phyloP scores from a whole-genome alignment of 371 early-diverging fungal genomes.

The Mucor plumbeus region DNA sequence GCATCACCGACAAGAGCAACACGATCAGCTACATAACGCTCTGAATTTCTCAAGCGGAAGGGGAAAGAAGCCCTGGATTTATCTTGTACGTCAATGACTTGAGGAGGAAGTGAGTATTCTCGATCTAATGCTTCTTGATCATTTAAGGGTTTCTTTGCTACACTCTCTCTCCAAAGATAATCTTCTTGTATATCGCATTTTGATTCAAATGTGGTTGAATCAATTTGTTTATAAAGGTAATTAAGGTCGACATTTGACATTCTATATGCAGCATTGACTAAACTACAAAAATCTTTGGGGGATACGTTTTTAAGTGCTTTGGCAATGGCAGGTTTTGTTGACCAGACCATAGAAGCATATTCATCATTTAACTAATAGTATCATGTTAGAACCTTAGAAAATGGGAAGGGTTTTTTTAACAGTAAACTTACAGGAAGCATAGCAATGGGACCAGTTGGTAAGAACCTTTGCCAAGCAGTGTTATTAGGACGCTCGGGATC shows the following conservation, averaged over 20 bases:
- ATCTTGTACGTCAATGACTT: slow-evolving; percentile 66
- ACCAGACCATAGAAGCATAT: slow-evolving; percentile 92
- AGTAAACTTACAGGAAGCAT: slow-evolving; percentile 78
- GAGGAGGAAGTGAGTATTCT: slow-evolving; percentile 62
- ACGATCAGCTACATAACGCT: slow-evolving; percentile 76
- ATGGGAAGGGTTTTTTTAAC: background rate
- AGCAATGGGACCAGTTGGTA: slow-evolving; percentile 94
- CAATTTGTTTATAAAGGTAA: slow-evolving; percentile 68
- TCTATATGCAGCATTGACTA: slow-evolving; percentile 86
- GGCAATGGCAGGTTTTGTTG: slow-evolving; percentile 71
- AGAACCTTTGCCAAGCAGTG: slow-evolving; percentile 93
- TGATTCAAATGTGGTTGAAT: slow-evolving; percentile 39
- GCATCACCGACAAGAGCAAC: slow-evolving; percentile 94
- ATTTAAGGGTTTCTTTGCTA: slow-evolving; percentile 38
- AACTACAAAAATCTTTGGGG: slow-evolving; percentile 61
- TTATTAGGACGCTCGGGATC: slow-evolving; percentile 52
- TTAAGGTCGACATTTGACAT: slow-evolving; percentile 75
- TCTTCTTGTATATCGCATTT: slow-evolving; percentile 62
- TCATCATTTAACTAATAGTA: slow-evolving; percentile 53
- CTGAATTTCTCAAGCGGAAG: slow-evolving; percentile 79
- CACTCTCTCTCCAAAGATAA: slow-evolving; percentile 68
- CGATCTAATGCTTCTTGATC: slow-evolving; percentile 28
- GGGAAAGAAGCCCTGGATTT: slow-evolving; percentile 87
- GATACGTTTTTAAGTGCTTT: slow-evolving; percentile 67
- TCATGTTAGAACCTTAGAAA: background rate